Conservation (phyloP, 1,139 yeast species). For the Geotrichum phurueaensis region DNA sequence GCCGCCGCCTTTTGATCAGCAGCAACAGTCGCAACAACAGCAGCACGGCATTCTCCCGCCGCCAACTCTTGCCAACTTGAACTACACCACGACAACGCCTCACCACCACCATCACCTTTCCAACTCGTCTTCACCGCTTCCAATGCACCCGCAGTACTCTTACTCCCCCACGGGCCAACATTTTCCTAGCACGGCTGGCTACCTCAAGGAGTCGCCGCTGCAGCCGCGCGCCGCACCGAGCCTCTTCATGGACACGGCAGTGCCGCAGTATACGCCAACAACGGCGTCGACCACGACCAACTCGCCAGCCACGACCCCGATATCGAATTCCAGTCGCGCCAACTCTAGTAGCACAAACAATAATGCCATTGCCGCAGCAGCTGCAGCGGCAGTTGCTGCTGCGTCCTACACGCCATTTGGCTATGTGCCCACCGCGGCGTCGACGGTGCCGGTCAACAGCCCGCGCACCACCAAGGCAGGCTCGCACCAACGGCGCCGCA, state of each 20-base stretch:
- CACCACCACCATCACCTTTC: not conserved
- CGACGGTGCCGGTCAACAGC: slow-evolving; percentile 23
- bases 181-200: not conserved
- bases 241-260: not conserved
- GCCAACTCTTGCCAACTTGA: not conserved
- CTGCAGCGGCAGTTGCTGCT: not conserved
- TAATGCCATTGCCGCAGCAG: not conserved
- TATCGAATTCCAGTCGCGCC: not conserved
- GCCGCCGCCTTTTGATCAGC: not conserved
- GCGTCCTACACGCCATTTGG: slow-evolving; percentile 20
- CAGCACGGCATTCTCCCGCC: not conserved
- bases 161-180: not conserved
- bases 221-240: not conserved
- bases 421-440: slow-evolving; percentile 24
- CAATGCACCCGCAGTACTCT: not conserved
- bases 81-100: not conserved
- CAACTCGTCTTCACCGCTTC: not conserved
- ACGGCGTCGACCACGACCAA: not conserved
- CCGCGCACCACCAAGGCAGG: slow-evolving; percentile 16
- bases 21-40: not conserved
- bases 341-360: not conserved
- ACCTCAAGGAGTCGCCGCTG: not conserved
- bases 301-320: not conserved
- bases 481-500: slow-evolving; percentile 25
- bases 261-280: not conserved